A percentile compares a stretch with the other conserved stretches of the same genome.
These are phyloP conservation scores for Daldinia concentrica DNA, from an alignment of 495 filamentous ascomycete genomes.

Conservation along the genomic window DNA sequence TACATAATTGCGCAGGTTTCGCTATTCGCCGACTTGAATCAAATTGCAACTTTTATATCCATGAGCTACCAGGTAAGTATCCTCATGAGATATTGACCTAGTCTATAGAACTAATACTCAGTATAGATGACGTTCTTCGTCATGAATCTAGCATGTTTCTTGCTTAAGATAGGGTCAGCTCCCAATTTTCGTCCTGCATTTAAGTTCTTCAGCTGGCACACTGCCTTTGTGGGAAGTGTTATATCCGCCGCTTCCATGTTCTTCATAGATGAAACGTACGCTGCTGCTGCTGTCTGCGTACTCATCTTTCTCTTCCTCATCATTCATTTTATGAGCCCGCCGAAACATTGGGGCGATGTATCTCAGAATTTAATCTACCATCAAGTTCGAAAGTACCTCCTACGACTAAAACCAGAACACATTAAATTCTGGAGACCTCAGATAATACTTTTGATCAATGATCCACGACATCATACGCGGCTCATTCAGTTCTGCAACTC, in stretches of 20 bases:
- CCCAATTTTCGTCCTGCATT: constrained; percentile 91
- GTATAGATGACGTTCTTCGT: constrained; percentile 72
- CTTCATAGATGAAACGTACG: constrained; percentile 87
- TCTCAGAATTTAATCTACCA: constrained; percentile 91
- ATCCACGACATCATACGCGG: constrained; percentile 77
- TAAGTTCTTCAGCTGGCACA: constrained; percentile 88
- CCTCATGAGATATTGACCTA: constrained; percentile 2
- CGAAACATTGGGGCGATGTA: constrained; percentile 90
- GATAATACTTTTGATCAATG: constrained; percentile 85
- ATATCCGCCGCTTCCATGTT: constrained; percentile 84
- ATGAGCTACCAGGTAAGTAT: constrained; percentile 84
- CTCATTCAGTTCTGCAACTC: constrained; percentile 93
- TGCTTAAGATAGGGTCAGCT: constrained; percentile 90
- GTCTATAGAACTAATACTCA: constrained; percentile 8
- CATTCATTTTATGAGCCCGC: constrained; percentile 85
- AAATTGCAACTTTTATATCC: constrained; percentile 86
- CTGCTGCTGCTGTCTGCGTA: constrained; percentile 76
- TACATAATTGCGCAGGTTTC: constrained; percentile 80
- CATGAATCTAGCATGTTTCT: constrained; percentile 86
- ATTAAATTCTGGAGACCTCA: constrained; percentile 93
- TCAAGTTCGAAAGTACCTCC: constrained; percentile 87
- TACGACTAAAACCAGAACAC: constrained; percentile 84
- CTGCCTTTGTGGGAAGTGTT: constrained; percentile 76
- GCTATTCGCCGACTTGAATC: constrained; percentile 86
- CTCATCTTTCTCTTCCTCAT: constrained; percentile 80